phyloP scores from a whole-genome alignment of 495 filamentous ascomycete species.

The Neurospora sp. region DNA sequence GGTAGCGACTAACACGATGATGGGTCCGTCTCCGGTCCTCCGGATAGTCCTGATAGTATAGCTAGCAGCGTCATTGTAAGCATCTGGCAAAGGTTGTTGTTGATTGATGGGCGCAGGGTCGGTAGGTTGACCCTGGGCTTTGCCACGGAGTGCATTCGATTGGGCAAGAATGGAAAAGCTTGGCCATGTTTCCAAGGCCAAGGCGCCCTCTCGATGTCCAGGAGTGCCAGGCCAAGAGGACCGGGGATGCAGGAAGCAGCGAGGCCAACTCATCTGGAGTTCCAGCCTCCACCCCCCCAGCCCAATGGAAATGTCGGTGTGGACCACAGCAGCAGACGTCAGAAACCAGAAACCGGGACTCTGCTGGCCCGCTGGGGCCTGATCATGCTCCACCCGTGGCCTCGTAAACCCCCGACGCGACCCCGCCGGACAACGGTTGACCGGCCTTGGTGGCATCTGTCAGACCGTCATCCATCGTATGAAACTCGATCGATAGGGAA shows the following conservation, averaged over 20 bases:
- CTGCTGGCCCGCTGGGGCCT: background rate
- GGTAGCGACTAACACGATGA: background rate
- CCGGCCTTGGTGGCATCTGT: background rate
- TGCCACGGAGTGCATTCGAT: slow-evolving; percentile 2
- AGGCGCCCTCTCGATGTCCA: background rate
- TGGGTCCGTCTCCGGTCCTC: background rate
- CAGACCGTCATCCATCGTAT: background rate
- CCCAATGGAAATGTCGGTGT: slow-evolving; percentile 26
- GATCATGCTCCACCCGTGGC: background rate
- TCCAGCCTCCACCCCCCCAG: slow-evolving; percentile 17
- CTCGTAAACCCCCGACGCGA: background rate
- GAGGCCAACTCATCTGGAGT: slow-evolving; percentile 15
- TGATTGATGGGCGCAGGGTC: background rate
- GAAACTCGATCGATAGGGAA: background rate
- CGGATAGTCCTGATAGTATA: background rate
- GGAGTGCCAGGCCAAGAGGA: slow-evolving; percentile 9
- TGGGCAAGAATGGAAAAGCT: background rate
- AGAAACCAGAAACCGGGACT: background rate
- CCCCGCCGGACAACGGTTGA: background rate
- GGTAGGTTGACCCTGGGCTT: background rate
- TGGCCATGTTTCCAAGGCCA: slow-evolving; percentile 1
- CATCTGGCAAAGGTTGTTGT: background rate
- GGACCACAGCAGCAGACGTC: slow-evolving; percentile 5
- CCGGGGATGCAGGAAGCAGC: slow-evolving; percentile 12
- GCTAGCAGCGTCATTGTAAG: background rate